These are phyloP conservation scores for Pichia cabralensis DNA, from an alignment of 805 yeast genomes.

Conservation along the genomic window DNA sequence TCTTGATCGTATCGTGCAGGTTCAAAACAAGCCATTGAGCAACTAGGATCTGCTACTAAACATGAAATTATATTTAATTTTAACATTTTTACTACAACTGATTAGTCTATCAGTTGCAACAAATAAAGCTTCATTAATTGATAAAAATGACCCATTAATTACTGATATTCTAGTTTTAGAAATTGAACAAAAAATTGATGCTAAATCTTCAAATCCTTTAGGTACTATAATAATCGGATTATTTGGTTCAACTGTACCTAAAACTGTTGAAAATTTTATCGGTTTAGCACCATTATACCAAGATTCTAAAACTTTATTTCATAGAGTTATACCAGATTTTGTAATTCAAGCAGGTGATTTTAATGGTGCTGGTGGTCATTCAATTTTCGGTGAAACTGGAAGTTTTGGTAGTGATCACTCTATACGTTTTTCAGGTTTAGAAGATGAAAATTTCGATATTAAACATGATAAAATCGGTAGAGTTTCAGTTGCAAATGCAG, in stretches of 20 bases:
- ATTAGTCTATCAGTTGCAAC: too few relatives aligned
- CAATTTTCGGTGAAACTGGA: constrained; percentile 39
- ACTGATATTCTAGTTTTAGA: constrained; percentile 38
- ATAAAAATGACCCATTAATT: constrained; percentile 29
- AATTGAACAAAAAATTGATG: constrained; percentile 20
- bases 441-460: constrained; percentile 58
- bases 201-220: constrained; percentile 12
- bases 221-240: constrained; percentile 49
- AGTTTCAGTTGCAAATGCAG: constrained; percentile 42
- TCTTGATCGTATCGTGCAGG: too few relatives aligned
- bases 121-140: background rate
- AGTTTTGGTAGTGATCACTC: constrained; percentile 29
- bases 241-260: constrained; percentile 58
- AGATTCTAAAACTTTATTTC: constrained; percentile 45
- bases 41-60: too few relatives aligned
- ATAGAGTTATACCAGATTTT: constrained; percentile 61
- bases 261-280: constrained; percentile 51
- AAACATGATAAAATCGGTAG: constrained; percentile 40
- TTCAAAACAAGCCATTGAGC: too few relatives aligned
- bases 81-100: too few relatives aligned
- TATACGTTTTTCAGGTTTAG: constrained; percentile 35
- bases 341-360: constrained; percentile 89
- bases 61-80: too few relatives aligned
- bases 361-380: constrained; percentile 68
- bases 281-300: constrained; percentile 43